Percentiles rank a stretch among this genome's conserved stretches.
These are phyloP conservation scores for Colletotrichum incanum DNA, from an alignment of 2,329 filamentous ascomycete species.

Conservation along the genomic window DNA sequence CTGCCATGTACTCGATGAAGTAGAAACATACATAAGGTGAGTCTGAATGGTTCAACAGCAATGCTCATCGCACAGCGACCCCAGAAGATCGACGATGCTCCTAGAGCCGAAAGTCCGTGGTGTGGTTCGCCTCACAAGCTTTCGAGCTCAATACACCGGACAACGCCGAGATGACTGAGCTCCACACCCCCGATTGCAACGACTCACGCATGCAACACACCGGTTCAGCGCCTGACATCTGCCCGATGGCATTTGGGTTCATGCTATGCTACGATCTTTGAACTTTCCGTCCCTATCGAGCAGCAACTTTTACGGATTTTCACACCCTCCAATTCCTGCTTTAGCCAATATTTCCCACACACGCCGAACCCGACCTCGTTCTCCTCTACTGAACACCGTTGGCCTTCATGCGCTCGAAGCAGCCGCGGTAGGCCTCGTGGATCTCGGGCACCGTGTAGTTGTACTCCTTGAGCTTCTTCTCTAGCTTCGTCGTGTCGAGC, in stretches of 20 bases:
- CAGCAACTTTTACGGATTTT: background rate
- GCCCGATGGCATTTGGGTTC: conserved; percentile 6
- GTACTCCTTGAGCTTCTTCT: conserved; percentile 73
- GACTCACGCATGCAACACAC: background rate
- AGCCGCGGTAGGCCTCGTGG: conserved; percentile 72
- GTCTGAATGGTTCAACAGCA: background rate
- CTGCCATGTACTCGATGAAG: background rate
- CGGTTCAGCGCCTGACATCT: conserved; percentile 4
- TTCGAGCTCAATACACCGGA: conserved; percentile 17
- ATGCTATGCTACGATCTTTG: conserved; percentile 10
- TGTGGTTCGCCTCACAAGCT: conserved; percentile 9
- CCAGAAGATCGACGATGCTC: background rate
- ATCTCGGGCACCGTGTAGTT: conserved; percentile 72
- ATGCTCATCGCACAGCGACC: background rate
- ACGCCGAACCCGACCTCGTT: conserved; percentile 17
- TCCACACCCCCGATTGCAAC: conserved; percentile 4
- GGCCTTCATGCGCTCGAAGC: conserved; percentile 76
- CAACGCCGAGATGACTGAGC: conserved; percentile 15
- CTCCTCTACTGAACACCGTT: conserved; percentile 64
- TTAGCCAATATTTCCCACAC: conserved; percentile 6
- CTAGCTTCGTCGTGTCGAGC: conserved; percentile 75
- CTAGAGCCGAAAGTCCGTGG: background rate
- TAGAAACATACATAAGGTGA: background rate
- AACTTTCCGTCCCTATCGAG: background rate
- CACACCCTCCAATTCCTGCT: background rate